A percentile compares a stretch with the other conserved stretches of the same genome.
These are phyloP conservation scores for Xylariaceae sp. DNA, from an alignment of 2,329 filamentous ascomycete species.

Conservation along the genomic window DNA sequence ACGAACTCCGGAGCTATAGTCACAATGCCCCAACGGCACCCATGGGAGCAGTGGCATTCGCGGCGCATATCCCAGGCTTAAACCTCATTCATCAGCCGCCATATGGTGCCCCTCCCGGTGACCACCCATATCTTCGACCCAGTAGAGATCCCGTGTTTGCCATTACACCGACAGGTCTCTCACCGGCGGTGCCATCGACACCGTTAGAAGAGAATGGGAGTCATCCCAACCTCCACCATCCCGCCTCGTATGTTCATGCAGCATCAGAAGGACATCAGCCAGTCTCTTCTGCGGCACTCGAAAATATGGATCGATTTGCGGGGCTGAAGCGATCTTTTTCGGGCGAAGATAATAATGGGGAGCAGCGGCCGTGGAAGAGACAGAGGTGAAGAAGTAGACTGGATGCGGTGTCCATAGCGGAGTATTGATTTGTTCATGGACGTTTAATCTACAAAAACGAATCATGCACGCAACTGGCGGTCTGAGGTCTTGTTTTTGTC, in stretches of 20 bases:
- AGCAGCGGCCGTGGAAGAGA: neutral
- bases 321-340: neutral
- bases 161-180: neutral
- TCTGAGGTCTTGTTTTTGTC: neutral
- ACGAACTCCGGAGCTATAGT: neutral
- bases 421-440: neutral
- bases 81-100: neutral
- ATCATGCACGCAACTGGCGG: neutral
- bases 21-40: neutral
- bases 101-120: neutral
- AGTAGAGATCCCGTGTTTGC: neutral
- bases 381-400: neutral
- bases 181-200: neutral
- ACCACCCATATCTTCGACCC: neutral
- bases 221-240: neutral
- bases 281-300: neutral
- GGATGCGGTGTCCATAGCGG: neutral
- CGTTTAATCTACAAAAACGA: neutral
- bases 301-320: neutral
- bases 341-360: neutral
- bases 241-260: neutral
- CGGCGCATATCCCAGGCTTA: neutral
- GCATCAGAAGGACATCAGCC: neutral
- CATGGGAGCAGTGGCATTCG: neutral
- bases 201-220: neutral